Percentiles rank a stretch among this genome's conserved stretches.
Conservation (phyloP, 2,329 filamentous ascomycete species). For the Xylariaceae sp. region DNA sequence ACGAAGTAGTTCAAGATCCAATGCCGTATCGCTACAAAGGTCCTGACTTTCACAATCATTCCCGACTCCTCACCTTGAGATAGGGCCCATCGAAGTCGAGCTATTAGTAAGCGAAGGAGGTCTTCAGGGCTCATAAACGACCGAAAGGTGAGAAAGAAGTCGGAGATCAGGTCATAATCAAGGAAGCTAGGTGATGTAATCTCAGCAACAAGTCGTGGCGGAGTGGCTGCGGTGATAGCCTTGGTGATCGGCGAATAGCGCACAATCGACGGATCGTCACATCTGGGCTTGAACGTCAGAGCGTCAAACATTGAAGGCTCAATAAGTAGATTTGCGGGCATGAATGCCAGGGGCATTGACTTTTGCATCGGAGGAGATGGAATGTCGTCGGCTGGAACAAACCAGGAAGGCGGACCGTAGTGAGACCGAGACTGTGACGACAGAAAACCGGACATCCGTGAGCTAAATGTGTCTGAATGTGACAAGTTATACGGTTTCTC, state of each 20-base stretch:
- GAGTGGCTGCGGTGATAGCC: constrained; percentile 82
- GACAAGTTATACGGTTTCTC: constrained; percentile 30
- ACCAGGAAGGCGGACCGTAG: constrained; percentile 25
- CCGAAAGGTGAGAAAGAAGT: constrained; percentile 95
- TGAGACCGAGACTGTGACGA: constrained; percentile 36
- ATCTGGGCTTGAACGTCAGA: constrained; percentile 71
- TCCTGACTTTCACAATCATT: constrained; percentile 89
- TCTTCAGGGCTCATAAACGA: constrained; percentile 74
- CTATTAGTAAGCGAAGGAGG: constrained; percentile 76
- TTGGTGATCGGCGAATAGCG: constrained; percentile 67
- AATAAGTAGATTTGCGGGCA: constrained; percentile 48
- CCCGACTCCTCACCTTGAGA: constrained; percentile 75
- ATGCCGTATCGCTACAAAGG: constrained; percentile 90
- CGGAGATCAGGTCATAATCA: constrained; percentile 93
- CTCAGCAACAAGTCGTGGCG: constrained; percentile 85
- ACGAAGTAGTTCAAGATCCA: constrained; percentile 98
- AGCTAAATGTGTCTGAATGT: constrained; percentile 27
- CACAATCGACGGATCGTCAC: constrained; percentile 74
- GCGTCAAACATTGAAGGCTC: constrained; percentile 76
- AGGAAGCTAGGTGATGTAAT: constrained; percentile 95
- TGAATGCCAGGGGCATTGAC: constrained; percentile 41
- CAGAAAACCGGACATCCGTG: constrained; percentile 37
- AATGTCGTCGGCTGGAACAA: constrained; percentile 10
- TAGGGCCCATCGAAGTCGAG: constrained; percentile 82
- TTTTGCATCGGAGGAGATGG: constrained; percentile 38